phyloP scores from a whole-genome alignment of 345 rosid genomes.

The Euphorbia peplus region DNA sequence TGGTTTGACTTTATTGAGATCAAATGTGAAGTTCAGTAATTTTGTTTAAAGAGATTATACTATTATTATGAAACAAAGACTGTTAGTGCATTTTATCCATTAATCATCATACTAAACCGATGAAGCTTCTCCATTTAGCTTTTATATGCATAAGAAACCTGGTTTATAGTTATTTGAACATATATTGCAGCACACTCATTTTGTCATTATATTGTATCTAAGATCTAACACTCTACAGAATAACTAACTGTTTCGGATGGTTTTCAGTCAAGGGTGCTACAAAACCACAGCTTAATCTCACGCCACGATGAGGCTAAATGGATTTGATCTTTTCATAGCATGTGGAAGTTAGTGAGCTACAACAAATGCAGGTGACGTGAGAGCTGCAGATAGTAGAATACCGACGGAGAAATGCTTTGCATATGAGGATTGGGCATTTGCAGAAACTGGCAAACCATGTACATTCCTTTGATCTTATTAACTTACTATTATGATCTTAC shows the following conservation, averaged over 20 bases:
- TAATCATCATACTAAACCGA: no score
- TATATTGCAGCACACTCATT: neutral
- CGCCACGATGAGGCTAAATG: neutral
- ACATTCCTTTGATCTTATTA: neutral
- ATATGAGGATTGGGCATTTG: neutral
- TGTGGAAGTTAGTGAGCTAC: neutral
- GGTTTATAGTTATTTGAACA: neutral
- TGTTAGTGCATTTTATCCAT: no score
- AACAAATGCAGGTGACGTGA: neutral
- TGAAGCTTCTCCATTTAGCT: neutral
- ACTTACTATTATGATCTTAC: neutral
- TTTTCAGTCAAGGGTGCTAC: slow-evolving; percentile 24
- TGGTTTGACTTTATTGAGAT: no score
- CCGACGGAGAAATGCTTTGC: neutral
- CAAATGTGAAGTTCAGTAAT: no score
- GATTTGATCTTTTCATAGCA: no score
- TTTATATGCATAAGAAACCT: neutral
- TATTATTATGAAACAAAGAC: no score
- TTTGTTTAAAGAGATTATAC: no score
- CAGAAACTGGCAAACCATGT: neutral
- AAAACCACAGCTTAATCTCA: slow-evolving; percentile 17
- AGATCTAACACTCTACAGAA: neutral
- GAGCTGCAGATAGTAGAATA: neutral
- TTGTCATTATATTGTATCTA: neutral
- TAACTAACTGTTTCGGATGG: neutral